Conservation (phyloP, 345 rosid species). For the Eucalyptus curtisii region DNA sequence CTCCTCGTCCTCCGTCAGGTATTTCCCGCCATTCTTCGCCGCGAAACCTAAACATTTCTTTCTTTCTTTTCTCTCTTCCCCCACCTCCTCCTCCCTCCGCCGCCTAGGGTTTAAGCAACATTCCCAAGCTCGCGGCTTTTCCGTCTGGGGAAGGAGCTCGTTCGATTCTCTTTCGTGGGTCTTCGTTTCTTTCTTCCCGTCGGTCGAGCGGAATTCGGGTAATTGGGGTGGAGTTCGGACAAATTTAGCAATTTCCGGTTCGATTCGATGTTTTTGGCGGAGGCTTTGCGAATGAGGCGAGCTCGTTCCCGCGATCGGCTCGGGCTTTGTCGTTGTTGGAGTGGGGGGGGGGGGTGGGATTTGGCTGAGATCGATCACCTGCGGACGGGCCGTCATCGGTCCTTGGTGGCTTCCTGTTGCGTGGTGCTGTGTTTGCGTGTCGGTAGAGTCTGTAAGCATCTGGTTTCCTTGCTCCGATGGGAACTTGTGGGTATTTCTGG, state of each 20-base stretch:
- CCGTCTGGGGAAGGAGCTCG: background rate
- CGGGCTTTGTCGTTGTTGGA: background rate
- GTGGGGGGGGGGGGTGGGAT: background rate
- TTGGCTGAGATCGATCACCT: background rate
- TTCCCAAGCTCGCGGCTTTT: background rate
- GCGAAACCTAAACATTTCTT: background rate
- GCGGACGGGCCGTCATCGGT: background rate
- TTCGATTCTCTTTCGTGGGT: background rate
- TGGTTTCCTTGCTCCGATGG: background rate
- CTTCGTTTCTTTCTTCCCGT: background rate
- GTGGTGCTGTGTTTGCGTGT: background rate
- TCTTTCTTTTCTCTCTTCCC: too few species aligned
- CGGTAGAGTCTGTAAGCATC: background rate
- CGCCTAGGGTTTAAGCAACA: conserved; percentile 13
- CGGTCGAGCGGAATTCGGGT: background rate
- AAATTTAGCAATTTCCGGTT: background rate
- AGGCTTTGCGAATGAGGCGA: background rate
- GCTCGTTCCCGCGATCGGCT: background rate
- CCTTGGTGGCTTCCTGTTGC: background rate
- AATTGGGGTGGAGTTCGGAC: background rate
- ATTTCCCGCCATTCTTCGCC: background rate
- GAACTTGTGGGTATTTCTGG: background rate
- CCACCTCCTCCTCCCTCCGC: background rate
- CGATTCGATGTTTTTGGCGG: background rate
- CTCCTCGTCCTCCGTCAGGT: background rate